Conservation (phyloP, 2,329 filamentous ascomycete species). For the Raffaelea albimanens region DNA sequence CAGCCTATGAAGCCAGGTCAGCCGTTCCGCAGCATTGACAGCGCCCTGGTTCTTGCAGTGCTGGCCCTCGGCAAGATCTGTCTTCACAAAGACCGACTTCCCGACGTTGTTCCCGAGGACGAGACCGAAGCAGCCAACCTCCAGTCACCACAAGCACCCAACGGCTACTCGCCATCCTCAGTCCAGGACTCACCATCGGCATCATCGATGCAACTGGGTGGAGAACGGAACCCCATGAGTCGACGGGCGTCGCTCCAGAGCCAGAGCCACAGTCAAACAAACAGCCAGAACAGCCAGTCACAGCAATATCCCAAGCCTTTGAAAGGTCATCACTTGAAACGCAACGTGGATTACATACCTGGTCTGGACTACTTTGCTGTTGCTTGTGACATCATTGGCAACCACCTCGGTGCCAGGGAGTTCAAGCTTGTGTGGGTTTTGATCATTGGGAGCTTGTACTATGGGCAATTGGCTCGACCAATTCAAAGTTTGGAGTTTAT, state of each 20-base stretch:
- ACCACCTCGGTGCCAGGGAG: conserved; percentile 67
- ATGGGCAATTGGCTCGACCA: conserved; percentile 77
- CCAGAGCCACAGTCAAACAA: conserved; percentile 4
- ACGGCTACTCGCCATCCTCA: conserved; percentile 42
- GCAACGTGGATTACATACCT: conserved; percentile 78
- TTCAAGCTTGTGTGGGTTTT: conserved; percentile 78
- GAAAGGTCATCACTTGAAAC: conserved; percentile 16
- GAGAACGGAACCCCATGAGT: conserved; percentile 34
- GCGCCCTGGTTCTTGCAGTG: conserved; percentile 72
- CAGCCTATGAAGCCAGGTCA: conserved; percentile 30
- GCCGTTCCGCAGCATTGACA: conserved; percentile 61
- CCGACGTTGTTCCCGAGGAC: conserved; percentile 47
- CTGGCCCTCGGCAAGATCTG: conserved; percentile 84
- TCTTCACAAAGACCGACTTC: conserved; percentile 38
- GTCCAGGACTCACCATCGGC: conserved; percentile 42
- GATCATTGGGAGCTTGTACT: conserved; percentile 78
- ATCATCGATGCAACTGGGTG: conserved; percentile 5
- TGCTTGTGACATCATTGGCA: conserved; percentile 78
- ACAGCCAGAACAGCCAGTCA: too few species aligned
- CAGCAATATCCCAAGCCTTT: background rate
- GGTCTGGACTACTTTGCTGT: conserved; percentile 84
- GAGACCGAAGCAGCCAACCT: conserved; percentile 21
- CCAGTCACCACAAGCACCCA: conserved; percentile 26
- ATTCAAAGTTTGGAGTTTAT: conserved; percentile 70
- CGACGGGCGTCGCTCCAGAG: conserved; percentile 39